phyloP scores from a whole-genome alignment of 345 rosid genomes.

The Geranium rotundifolium region DNA sequence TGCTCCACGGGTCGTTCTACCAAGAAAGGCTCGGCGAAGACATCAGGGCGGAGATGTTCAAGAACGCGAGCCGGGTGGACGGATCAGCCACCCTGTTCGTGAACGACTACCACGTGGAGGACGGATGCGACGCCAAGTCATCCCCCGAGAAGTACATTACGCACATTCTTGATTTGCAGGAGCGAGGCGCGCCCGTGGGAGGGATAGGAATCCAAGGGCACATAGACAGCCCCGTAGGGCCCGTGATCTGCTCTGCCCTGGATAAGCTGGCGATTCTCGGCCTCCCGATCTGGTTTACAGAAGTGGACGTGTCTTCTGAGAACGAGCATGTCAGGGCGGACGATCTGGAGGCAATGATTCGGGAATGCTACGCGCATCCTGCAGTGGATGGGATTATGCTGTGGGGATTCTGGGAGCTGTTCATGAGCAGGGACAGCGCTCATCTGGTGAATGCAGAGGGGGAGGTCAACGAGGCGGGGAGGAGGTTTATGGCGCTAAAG shows the following conservation, averaged over 20 bases:
- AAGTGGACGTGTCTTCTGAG: slow-evolving; percentile 76
- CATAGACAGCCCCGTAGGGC: slow-evolving; percentile 68
- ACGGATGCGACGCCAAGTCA: slow-evolving; percentile 69
- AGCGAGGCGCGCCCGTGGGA: slow-evolving; percentile 73
- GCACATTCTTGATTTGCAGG: slow-evolving; percentile 62
- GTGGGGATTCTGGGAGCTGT: slow-evolving; percentile 99
- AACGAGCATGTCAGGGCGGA: slow-evolving; percentile 79
- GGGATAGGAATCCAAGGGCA: slow-evolving; percentile 95
- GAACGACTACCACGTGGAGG: slow-evolving; percentile 91
- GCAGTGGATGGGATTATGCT: slow-evolving; percentile 86
- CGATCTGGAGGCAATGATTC: slow-evolving; percentile 83
- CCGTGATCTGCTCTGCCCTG: slow-evolving; percentile 49
- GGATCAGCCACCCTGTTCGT: slow-evolving; percentile 60
- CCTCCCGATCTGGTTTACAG: slow-evolving; percentile 87
- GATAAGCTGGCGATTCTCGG: slow-evolving; percentile 75
- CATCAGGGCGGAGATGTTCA: slow-evolving; percentile 68
- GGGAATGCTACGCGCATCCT: slow-evolving; percentile 88
- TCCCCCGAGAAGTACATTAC: slow-evolving; percentile 67
- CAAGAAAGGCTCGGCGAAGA: slow-evolving; percentile 54
- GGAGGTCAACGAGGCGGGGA: slow-evolving; percentile 74
- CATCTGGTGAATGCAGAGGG: slow-evolving; percentile 92
- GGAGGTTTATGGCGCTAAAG: slow-evolving; percentile 55
- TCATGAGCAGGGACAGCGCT: slow-evolving; percentile 67
- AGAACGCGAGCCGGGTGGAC: slow-evolving; percentile 56
- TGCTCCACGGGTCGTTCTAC: slow-evolving; percentile 90